phyloP scores from a whole-genome alignment of 305 asterid genomes.

The Plantago coronopus region DNA sequence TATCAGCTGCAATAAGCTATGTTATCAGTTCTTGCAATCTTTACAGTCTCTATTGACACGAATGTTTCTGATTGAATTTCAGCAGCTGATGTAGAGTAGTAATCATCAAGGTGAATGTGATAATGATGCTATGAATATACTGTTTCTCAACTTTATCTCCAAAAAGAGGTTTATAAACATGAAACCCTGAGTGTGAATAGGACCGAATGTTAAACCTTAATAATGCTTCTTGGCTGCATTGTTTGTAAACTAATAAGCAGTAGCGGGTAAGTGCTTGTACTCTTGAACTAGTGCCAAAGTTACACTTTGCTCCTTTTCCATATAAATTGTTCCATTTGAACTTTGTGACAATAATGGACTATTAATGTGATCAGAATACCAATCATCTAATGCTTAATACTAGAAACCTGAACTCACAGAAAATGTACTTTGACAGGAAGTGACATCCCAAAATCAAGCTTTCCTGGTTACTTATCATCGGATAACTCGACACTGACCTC shows the following conservation, averaged over 20 bases:
- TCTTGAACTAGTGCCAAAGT: too few species aligned
- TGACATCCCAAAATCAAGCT: conserved; percentile 30
- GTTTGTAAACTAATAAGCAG: too few species aligned
- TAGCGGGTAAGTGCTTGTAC: too few species aligned
- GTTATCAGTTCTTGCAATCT: too few species aligned
- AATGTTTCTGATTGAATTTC: neutral
- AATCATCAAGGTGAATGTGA: neutral
- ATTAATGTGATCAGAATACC: conserved; percentile 9
- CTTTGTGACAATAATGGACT: conserved; percentile 6
- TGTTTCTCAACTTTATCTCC: neutral
- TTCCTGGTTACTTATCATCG: conserved; percentile 51
- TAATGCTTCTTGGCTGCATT: neutral
- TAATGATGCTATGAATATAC: neutral
- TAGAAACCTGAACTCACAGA: conserved; percentile 15
- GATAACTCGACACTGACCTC: conserved; percentile 42
- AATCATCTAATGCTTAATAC: neutral
- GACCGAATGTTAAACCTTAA: neutral
- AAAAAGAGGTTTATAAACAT: neutral
- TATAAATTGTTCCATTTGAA: neutral
- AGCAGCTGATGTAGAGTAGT: neutral
- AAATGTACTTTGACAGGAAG: conserved; percentile 34
- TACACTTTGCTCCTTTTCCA: neutral
- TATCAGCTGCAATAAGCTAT: too few species aligned
- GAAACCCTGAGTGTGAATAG: neutral
- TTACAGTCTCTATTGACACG: neutral